A percentile compares a stretch with the other conserved stretches of the same genome.
Conservation (phyloP, 495 filamentous ascomycete species). For the Aspergillus nanangensis region DNA sequence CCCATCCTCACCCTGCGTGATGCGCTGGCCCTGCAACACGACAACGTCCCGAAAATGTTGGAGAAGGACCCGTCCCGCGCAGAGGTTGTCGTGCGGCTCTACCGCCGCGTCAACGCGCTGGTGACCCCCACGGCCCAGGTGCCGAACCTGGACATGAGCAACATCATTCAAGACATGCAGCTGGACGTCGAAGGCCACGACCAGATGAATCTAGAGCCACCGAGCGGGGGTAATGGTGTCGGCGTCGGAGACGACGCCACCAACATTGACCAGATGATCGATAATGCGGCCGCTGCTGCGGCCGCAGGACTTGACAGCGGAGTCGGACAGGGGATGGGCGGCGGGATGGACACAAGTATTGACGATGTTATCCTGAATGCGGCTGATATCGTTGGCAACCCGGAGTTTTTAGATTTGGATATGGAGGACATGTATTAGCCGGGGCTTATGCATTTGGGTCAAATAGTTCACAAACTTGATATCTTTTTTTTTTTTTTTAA, state of each 20-base stretch:
- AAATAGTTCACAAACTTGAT: too few relatives aligned
- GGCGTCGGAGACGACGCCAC: constrained; percentile 27
- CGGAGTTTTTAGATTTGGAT: constrained; percentile 47
- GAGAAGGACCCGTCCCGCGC: constrained; percentile 58
- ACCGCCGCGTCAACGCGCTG: constrained; percentile 67
- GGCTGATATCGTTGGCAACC: constrained; percentile 44
- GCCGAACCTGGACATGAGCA: constrained; percentile 36
- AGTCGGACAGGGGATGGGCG: constrained; percentile 25
- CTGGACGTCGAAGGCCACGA: constrained; percentile 30
- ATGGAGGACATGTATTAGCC: constrained; percentile 45
- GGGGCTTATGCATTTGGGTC: neutral
- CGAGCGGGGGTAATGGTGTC: constrained; percentile 11
- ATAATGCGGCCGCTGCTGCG: constrained; percentile 36
- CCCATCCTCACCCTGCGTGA: constrained; percentile 57
- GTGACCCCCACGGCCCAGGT: constrained; percentile 37
- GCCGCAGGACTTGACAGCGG: constrained; percentile 28
- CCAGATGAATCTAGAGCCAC: constrained; percentile 32
- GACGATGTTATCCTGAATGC: constrained; percentile 45
- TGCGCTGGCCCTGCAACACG: constrained; percentile 60
- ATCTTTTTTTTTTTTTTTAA: neutral
- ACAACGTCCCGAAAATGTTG: constrained; percentile 57
- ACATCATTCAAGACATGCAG: constrained; percentile 39
- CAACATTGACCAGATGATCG: constrained; percentile 46
- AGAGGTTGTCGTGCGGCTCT: constrained; percentile 69
- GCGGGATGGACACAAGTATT: constrained; percentile 38